These are phyloP conservation scores for Colletotrichum sp. DNA, from an alignment of 2,329 filamentous ascomycete genomes.

Conservation along the genomic window DNA sequence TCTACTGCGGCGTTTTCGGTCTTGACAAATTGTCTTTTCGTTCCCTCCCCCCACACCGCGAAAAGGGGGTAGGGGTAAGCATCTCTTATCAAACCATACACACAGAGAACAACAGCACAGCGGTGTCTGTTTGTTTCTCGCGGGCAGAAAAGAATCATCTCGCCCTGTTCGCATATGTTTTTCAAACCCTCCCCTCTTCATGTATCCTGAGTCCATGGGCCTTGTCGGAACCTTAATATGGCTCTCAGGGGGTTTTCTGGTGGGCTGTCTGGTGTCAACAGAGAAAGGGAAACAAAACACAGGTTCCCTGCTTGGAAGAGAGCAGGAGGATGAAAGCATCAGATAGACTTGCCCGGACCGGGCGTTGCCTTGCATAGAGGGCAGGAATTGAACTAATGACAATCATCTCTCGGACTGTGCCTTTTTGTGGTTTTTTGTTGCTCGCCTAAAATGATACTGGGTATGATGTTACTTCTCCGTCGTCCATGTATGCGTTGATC, in stretches of 20 bases:
- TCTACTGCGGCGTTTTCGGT: not conserved
- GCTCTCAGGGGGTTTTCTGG: not conserved
- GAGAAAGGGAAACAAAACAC: not conserved
- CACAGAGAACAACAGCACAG: not conserved
- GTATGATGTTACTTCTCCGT: constrained; percentile 5
- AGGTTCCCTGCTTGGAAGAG: not conserved
- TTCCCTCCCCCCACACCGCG: not conserved
- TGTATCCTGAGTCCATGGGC: not conserved
- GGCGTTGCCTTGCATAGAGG: not conserved
- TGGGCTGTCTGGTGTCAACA: not conserved
- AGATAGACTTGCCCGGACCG: not conserved
- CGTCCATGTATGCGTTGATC: not conserved
- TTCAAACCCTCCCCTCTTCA: not conserved
- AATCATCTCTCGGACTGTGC: not conserved
- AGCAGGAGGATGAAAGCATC: not conserved
- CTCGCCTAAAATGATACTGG: not conserved
- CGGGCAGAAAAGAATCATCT: not conserved
- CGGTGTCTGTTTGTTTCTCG: not conserved
- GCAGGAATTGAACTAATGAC: not conserved
- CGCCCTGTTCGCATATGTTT: not conserved
- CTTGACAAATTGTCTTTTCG: not conserved
- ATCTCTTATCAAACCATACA: not conserved
- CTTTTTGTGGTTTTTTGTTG: not conserved
- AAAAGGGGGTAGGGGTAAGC: not conserved
- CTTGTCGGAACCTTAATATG: not conserved